These are phyloP conservation scores for Massarina eburnea DNA, from an alignment of 2,329 filamentous ascomycete species.

Conservation along the genomic window DNA sequence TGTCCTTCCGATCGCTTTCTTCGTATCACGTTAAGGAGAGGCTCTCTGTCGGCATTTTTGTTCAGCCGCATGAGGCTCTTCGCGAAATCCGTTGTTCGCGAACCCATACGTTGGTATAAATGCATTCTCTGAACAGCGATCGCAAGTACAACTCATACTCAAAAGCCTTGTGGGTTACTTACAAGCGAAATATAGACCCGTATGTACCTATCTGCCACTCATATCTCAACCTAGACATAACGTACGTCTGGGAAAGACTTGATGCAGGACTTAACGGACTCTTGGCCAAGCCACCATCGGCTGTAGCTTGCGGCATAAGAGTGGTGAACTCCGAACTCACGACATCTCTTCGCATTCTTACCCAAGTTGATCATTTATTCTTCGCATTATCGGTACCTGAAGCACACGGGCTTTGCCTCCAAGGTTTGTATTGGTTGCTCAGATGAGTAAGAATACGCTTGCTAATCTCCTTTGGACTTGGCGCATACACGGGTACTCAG, in stretches of 20 bases:
- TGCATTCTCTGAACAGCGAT: too few species aligned
- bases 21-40: slow-evolving; percentile 2
- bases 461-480: slow-evolving; percentile 11
- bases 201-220: slow-evolving; percentile 6
- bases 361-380: slow-evolving; percentile 8
- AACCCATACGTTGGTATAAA: too few species aligned
- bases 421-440: slow-evolving; percentile 5
- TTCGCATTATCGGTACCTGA: slow-evolving; percentile 1
- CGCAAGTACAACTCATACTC: too few species aligned
- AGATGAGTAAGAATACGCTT: slow-evolving; percentile 5
- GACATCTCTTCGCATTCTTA: slow-evolving; percentile 11
- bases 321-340: slow-evolving; percentile 5
- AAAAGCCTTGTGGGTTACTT: too few species aligned
- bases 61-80: neutral
- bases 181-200: too few species aligned
- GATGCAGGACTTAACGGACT: slow-evolving; percentile 6
- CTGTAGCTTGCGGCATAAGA: neutral
- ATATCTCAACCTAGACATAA: neutral
- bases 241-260: slow-evolving; percentile 8
- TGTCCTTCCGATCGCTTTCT: slow-evolving; percentile 3
- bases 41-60: neutral
- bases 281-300: slow-evolving; percentile 2
- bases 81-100: too few species aligned
- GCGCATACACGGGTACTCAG: slow-evolving; percentile 7
- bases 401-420: neutral